Conservation (phyloP, 306 rosid species). For the Astragalus membranaceus region DNA sequence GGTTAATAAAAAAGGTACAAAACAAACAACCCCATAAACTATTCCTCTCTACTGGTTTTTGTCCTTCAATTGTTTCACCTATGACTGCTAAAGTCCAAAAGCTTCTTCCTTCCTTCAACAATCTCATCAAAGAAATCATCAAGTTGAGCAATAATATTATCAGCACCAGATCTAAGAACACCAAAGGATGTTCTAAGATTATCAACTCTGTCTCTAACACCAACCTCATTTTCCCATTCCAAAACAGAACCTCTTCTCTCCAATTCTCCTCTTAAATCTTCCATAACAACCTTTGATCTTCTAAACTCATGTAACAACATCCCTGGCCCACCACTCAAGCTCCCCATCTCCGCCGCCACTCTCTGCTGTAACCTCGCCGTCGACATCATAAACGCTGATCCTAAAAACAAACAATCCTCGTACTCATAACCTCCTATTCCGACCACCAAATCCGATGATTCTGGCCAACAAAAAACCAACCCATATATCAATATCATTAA, state of each 20-base stretch:
- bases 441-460: constrained; percentile 45
- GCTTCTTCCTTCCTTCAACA: constrained; percentile 98
- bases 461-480: constrained; percentile 75
- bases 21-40: constrained; percentile 41
- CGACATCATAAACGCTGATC: constrained; percentile 84
- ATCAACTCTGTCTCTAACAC: constrained; percentile 71
- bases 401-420: constrained; percentile 74
- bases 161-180: constrained; percentile 88
- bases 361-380: constrained; percentile 85
- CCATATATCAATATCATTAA: constrained; percentile 75
- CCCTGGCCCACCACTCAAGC: constrained; percentile 66
- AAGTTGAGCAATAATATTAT: constrained; percentile 73
- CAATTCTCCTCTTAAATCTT: constrained; percentile 76
- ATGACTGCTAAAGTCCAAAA: constrained; percentile 94
- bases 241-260: constrained; percentile 47
- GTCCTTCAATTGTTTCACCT: background rate
- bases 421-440: constrained; percentile 67
- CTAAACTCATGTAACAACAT: constrained; percentile 67
- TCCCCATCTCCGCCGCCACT: constrained; percentile 74
- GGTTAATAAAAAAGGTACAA: constrained; percentile 21
- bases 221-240: constrained; percentile 68
- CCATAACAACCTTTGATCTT: constrained; percentile 79
- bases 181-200: constrained; percentile 71
- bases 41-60: constrained; percentile 27
- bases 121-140: constrained; percentile 99